Conservation (phyloP, 495 filamentous ascomycete species). For the Penicillium flavigenum region DNA sequence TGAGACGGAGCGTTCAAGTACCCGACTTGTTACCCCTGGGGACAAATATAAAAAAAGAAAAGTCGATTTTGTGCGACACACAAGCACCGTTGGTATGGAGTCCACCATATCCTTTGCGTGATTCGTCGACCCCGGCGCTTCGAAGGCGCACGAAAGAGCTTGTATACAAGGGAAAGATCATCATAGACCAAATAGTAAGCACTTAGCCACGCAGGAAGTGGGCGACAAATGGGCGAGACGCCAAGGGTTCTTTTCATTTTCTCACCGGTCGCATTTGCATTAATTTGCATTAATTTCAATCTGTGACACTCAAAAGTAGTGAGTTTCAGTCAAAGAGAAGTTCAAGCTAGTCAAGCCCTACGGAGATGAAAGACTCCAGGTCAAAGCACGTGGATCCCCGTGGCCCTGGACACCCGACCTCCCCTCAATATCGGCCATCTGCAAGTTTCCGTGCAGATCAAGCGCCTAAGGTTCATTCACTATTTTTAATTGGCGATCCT, state of each 20-base stretch:
- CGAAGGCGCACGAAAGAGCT: slow-evolving; percentile 2
- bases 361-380: not conserved
- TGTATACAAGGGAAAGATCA: not conserved
- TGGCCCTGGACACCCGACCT: not conserved
- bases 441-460: slow-evolving; percentile 7
- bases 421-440: not conserved
- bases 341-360: not conserved
- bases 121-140: slow-evolving; percentile 9
- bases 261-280: slow-evolving; percentile 6
- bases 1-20: slow-evolving; percentile 1
- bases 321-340: not conserved
- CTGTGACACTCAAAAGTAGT: not conserved
- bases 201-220: not conserved
- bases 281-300: not conserved
- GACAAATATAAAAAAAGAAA: not conserved
- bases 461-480: not conserved
- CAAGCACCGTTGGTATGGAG: not conserved
- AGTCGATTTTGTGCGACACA: not conserved
- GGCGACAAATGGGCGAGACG: slow-evolving; percentile 10
- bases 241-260: slow-evolving; percentile 2
- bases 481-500: not conserved
- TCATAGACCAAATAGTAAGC: not conserved
- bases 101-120: not conserved
- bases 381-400: not conserved
- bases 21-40: not conserved